Percentiles rank a stretch among this genome's conserved stretches.
These are phyloP conservation scores for Flammula alnicola DNA, from an alignment of 1,284 basidiomycete genomes.

Conservation along the genomic window DNA sequence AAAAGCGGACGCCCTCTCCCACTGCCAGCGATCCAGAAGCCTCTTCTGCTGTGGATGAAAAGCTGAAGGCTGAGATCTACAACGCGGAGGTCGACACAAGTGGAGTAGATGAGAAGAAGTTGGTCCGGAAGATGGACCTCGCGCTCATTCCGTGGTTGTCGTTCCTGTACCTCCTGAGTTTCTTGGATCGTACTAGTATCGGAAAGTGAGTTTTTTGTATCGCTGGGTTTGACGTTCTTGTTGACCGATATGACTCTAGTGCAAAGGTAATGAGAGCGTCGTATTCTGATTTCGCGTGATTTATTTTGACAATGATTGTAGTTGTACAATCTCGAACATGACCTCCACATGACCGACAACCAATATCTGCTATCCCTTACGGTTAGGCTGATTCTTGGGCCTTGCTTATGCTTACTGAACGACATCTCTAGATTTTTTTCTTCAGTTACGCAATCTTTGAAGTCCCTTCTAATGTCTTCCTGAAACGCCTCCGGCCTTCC, in stretches of 20 bases:
- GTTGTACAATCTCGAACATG: conserved; percentile 59
- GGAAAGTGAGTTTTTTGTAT: no score
- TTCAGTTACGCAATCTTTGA: conserved; percentile 69
- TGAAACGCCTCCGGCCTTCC: conserved; percentile 69
- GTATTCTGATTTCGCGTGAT: background rate
- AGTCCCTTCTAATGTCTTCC: conserved; percentile 60
- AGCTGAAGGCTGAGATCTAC: conserved; percentile 19
- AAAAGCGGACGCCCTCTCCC: conserved; percentile 26
- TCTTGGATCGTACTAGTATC: conserved; percentile 79
- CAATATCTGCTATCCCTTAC: conserved; percentile 70
- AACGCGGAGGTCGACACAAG: conserved; percentile 25
- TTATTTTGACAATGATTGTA: conserved; percentile 25
- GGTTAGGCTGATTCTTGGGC: conserved; percentile 62
- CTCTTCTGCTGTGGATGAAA: conserved; percentile 20
- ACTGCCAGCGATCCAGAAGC: conserved; percentile 23
- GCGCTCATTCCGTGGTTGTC: conserved; percentile 70
- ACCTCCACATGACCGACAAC: conserved; percentile 59
- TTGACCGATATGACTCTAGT: no score
- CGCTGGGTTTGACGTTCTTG: no score
- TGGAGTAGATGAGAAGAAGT: conserved; percentile 55
- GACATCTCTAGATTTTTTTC: conserved; percentile 48
- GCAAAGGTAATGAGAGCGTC: conserved; percentile 53
- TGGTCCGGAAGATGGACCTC: conserved; percentile 67
- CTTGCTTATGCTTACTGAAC: conserved; percentile 24
- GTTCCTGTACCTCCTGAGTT: conserved; percentile 75